Conservation (phyloP, 164 flowering plant species). For the Santalum album region DNA sequence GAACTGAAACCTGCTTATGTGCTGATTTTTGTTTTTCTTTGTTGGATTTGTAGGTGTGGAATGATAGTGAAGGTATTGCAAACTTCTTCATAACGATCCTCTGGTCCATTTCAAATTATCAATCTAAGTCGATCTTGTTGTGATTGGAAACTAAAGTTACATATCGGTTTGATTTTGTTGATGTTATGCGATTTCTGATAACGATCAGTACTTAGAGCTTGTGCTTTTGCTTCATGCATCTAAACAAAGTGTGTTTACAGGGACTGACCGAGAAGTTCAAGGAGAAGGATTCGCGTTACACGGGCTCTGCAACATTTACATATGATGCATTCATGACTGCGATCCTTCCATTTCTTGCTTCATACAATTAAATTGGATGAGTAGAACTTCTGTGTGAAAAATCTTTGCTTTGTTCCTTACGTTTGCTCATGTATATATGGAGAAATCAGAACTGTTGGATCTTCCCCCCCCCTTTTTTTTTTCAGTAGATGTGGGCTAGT, state of each 20-base stretch:
- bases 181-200: background rate
- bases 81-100: background rate
- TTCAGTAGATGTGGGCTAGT: no score
- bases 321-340: conserved; percentile 62
- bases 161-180: background rate
- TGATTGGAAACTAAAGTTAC: no score
- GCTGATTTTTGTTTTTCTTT: conserved; percentile 9
- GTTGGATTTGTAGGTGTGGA: conserved; percentile 52
- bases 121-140: no score
- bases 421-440: no score
- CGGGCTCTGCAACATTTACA: conserved; percentile 60
- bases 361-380: conserved; percentile 10
- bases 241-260: conserved; percentile 23
- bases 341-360: conserved; percentile 65
- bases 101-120: no score
- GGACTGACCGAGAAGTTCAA: conserved; percentile 81
- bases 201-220: no score
- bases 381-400: no score
- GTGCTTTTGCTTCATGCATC: background rate
- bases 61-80: conserved; percentile 75
- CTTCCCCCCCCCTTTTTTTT: no score
- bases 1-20: background rate
- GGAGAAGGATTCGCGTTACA: conserved; percentile 55
- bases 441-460: no score
- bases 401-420: no score